Evolutionary conservation across 768 basidiomycete genomes (phyloP).

Genomic region (Hemileccinum rubropunctum): DNA sequence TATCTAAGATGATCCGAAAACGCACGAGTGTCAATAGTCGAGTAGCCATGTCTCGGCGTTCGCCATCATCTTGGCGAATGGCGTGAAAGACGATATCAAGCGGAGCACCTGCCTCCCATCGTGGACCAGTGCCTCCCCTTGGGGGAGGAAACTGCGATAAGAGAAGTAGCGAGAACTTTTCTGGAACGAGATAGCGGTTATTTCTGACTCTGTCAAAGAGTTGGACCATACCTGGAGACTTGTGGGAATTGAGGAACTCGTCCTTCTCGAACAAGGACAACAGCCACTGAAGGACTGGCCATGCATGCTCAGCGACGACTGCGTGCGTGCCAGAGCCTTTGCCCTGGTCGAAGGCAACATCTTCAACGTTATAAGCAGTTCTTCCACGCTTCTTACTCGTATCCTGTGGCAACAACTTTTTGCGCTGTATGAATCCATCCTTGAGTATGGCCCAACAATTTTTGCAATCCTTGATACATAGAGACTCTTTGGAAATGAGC

Average conservation of each 20-base stretch:
- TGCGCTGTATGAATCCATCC: constrained; percentile 48
- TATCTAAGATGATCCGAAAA: background rate
- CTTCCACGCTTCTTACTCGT: constrained; percentile 34
- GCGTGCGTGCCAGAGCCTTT: constrained; percentile 14
- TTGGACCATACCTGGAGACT: constrained; percentile 25
- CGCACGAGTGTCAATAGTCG: constrained; percentile 35
- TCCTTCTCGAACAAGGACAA: constrained; percentile 68
- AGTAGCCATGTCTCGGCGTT: constrained; percentile 32
- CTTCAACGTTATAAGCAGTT: constrained; percentile 24
- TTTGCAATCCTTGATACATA: constrained; percentile 50
- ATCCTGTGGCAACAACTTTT: constrained; percentile 17
- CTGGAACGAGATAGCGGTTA: constrained; percentile 25
- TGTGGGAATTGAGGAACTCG: constrained; percentile 37
- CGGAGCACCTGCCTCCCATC: constrained; percentile 55
- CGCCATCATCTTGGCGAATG: constrained; percentile 30
- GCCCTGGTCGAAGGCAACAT: constrained; percentile 22
- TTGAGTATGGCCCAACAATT: constrained; percentile 62
- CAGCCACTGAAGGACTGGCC: constrained; percentile 72
- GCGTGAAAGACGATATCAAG: constrained; percentile 46
- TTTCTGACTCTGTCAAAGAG: constrained; percentile 3
- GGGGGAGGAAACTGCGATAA: constrained; percentile 58
- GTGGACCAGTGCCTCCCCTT: constrained; percentile 41
- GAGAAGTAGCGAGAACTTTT: constrained; percentile 49
- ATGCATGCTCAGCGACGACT: constrained; percentile 59
- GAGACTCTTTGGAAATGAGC: constrained; percentile 51